Evolutionary conservation across 176 grass and related monocot genomes (phyloP).

Genomic region (bread wheat (Triticum aestivum)): IWGSC_CS_RefSeq_v2.1 NC_057800.1:107759865-107760364

Average conservation of each 20-base stretch:
- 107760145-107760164: not conserved
- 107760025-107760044: not conserved
- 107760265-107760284: not conserved
- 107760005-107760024: not conserved
- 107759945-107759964: not conserved
- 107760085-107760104: not conserved
- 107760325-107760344: not conserved
- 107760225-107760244: not conserved
- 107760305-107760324: not conserved
- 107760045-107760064: not conserved
- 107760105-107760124: not conserved
- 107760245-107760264: not conserved
- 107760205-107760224: not conserved
- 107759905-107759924: not conserved
- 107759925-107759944: not conserved
- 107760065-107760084: not conserved
- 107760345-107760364: slow-evolving; percentile 16
- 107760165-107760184: not conserved
- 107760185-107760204: not conserved
- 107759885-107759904: not conserved
- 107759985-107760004: not conserved
- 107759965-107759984: not conserved
- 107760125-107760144: not conserved
- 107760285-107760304: not conserved
- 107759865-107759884: slow-evolving; percentile 19